A percentile compares a stretch with the other conserved stretches of the same genome.
Evolutionary conservation across 2,329 filamentous ascomycete genomes (phyloP).

Genomic region (Alternaria atra): DNA sequence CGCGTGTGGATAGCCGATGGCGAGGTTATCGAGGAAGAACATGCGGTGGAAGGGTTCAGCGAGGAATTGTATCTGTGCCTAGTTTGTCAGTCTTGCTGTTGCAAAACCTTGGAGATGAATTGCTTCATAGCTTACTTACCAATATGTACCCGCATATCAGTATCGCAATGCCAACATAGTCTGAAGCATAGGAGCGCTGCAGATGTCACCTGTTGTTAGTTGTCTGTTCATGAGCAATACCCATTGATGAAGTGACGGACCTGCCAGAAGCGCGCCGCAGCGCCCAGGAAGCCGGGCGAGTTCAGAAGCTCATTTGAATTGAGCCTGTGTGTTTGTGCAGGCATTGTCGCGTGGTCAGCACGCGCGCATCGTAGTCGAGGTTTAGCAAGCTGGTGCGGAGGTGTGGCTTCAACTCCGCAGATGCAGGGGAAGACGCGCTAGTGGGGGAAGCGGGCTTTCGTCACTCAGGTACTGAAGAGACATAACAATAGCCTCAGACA

Average conservation of each 20-base stretch:
- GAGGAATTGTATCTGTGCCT: constrained; percentile 68
- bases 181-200: constrained; percentile 83
- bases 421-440: constrained; percentile 12
- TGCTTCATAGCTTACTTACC: constrained; percentile 50
- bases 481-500: background rate
- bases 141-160: constrained; percentile 74
- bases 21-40: constrained; percentile 86
- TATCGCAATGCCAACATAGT: constrained; percentile 81
- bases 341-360: constrained; percentile 38
- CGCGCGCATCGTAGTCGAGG: constrained; percentile 19
- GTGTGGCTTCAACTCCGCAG: constrained; percentile 35
- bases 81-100: constrained; percentile 16
- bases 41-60: constrained; percentile 91
- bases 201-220: constrained; percentile 20
- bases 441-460: background rate
- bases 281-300: constrained; percentile 54
- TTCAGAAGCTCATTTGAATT: constrained; percentile 37
- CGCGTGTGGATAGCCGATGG: constrained; percentile 87
- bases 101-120: background rate
- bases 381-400: constrained; percentile 24
- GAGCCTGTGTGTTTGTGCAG: constrained; percentile 39
- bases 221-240: background rate
- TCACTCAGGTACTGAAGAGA: background rate
- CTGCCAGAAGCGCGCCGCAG: constrained; percentile 62
- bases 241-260: constrained; percentile 29